phyloP scores from a whole-genome alignment of 2,329 filamentous ascomycete species.

The Hymenoscyphus fructigenus region DNA sequence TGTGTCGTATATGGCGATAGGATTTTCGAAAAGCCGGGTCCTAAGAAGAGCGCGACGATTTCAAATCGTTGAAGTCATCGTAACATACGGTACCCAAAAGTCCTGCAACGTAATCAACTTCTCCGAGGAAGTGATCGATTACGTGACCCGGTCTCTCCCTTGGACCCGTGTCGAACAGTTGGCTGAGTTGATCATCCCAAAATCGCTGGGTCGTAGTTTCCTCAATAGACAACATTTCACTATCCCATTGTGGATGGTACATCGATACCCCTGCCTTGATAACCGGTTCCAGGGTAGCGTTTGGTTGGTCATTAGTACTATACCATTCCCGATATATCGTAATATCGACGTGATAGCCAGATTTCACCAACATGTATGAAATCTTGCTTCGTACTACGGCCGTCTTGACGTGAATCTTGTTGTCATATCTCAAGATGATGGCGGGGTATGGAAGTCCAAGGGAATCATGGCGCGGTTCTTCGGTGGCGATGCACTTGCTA shows the following conservation, averaged over 20 bases:
- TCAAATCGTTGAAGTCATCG: constrained; percentile 2
- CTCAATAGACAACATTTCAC: constrained; percentile 30
- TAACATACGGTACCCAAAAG: constrained; percentile 10
- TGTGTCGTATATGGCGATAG: constrained; percentile 12
- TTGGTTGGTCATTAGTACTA: constrained; percentile 4
- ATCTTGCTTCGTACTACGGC: constrained; percentile 30
- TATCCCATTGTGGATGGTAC: constrained; percentile 34
- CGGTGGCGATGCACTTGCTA: constrained; percentile 22
- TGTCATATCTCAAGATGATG: constrained; percentile 16
- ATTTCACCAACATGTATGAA: constrained; percentile 26
- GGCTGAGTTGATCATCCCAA: constrained; percentile 26
- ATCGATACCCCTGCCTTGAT: constrained; percentile 31
- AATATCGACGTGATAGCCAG: constrained; percentile 33
- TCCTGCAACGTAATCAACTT: constrained; percentile 23
- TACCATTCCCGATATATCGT: constrained; percentile 34
- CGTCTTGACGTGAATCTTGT: constrained; percentile 21
- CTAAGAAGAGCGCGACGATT: background rate
- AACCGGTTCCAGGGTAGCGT: constrained; percentile 26
- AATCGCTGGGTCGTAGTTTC: constrained; percentile 22
- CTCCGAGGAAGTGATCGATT: constrained; percentile 24
- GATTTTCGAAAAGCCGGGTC: background rate
- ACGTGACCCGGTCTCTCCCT: constrained; percentile 17
- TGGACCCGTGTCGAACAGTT: constrained; percentile 24
- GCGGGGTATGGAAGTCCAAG: constrained; percentile 30
- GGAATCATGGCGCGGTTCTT: constrained; percentile 23